Evolutionary conservation across 2,329 filamentous ascomycete genomes (phyloP).

Genomic region (Stemphylium vesicarium): DNA sequence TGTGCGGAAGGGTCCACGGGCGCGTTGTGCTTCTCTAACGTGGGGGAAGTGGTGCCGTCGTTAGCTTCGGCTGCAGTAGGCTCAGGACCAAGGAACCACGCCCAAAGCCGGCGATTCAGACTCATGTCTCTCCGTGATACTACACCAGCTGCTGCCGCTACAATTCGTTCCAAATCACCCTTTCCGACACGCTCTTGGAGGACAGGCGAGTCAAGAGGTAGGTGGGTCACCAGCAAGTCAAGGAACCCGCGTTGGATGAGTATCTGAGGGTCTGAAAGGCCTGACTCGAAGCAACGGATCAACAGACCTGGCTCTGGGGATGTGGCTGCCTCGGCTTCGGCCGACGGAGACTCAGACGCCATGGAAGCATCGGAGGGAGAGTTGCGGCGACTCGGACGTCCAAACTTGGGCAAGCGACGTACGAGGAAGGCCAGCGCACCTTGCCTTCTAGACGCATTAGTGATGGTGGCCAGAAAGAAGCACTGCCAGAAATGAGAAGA

Average conservation of each 20-base stretch:
- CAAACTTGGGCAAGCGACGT: constrained; percentile 77
- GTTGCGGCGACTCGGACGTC: constrained; percentile 34
- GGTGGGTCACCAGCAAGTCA: constrained; percentile 86
- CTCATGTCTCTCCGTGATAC: constrained; percentile 95
- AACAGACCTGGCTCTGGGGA: constrained; percentile 90
- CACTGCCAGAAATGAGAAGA: constrained; percentile 98
- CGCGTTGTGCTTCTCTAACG: constrained; percentile 59
- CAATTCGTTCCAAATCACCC: constrained; percentile 79
- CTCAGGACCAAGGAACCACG: constrained; percentile 89
- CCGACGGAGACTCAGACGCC: constrained; percentile 48
- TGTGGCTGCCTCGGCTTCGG: constrained; percentile 70
- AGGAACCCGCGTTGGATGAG: constrained; percentile 94
- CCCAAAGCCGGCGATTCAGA: constrained; percentile 91
- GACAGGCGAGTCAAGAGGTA: constrained; percentile 83
- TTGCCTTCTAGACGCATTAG: constrained; percentile 80
- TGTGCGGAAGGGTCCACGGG: constrained; percentile 48
- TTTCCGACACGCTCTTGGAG: constrained; percentile 76
- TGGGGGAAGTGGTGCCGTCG: constrained; percentile 45
- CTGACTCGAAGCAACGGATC: constrained; percentile 89
- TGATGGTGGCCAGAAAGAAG: constrained; percentile 91
- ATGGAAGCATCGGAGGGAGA: constrained; percentile 23
- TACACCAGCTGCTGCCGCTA: constrained; percentile 84
- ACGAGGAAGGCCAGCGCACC: constrained; percentile 87
- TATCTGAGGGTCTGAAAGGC: constrained; percentile 83
- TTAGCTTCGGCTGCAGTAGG: constrained; percentile 50